Percentiles rank a stretch among this genome's conserved stretches.
These are phyloP conservation scores for Claviceps quebecensis DNA, from an alignment of 2,329 filamentous ascomycete species.

Conservation along the genomic window DNA sequence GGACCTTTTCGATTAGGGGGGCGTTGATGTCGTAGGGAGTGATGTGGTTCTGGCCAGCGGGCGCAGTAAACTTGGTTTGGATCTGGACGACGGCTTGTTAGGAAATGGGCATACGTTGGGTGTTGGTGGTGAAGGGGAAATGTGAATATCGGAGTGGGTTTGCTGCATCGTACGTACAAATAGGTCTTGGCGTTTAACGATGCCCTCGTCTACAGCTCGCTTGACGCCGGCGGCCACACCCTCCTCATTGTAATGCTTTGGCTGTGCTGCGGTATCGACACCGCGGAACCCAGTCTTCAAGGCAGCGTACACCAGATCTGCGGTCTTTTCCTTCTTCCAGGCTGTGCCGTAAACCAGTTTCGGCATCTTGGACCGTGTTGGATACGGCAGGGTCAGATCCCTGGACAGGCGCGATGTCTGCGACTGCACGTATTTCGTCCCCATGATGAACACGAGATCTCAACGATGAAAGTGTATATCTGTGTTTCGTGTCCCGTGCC, in stretches of 20 bases:
- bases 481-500: background rate
- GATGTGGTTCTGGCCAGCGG: conserved; percentile 44
- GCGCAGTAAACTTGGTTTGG: conserved; percentile 71
- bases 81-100: conserved; percentile 29
- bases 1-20: conserved; percentile 49
- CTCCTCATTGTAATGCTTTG: conserved; percentile 62
- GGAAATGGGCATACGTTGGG: background rate
- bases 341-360: conserved; percentile 64
- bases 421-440: conserved; percentile 10
- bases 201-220: conserved; percentile 42
- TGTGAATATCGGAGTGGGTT: background rate
- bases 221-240: conserved; percentile 55
- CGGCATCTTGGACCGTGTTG: conserved; percentile 26
- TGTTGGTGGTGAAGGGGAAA: background rate
- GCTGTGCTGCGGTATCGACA: conserved; percentile 67
- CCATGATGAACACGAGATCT: conserved; percentile 4
- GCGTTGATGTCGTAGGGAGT: conserved; percentile 48
- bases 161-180: conserved; percentile 42
- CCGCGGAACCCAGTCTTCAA: conserved; percentile 55
- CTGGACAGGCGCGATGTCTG: conserved; percentile 19
- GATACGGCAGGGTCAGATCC: conserved; percentile 19
- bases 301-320: conserved; percentile 53
- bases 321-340: conserved; percentile 65
- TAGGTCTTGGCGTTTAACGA: conserved; percentile 42
- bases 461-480: background rate